Evolutionary conservation across 495 filamentous ascomycete genomes (phyloP).

Genomic region (Tuber aestivum): DNA sequence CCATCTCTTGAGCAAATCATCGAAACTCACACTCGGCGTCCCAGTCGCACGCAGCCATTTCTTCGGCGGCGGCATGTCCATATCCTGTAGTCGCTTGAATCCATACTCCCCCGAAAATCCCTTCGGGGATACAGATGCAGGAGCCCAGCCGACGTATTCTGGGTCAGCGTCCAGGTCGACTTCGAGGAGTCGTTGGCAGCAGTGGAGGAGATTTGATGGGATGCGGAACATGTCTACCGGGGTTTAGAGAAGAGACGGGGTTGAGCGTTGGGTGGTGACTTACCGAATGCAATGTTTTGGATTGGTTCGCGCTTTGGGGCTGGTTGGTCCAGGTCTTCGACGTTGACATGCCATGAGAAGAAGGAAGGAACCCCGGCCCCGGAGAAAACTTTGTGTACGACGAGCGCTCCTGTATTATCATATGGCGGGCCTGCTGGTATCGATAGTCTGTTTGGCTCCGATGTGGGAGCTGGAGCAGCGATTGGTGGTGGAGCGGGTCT

Average conservation of each 20-base stretch:
- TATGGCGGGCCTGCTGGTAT: not conserved
- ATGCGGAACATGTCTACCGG: not conserved
- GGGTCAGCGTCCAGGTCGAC: not conserved
- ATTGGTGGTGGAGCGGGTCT: not conserved
- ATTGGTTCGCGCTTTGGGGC: not conserved
- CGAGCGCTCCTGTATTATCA: not conserved
- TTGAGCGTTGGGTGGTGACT: not conserved
- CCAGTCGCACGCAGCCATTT: not conserved
- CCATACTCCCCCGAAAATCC: not conserved
- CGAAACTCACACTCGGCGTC: not conserved
- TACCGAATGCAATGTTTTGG: not conserved
- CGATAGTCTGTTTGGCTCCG: not conserved
- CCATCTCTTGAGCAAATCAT: conserved; percentile 1
- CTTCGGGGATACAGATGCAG: not conserved
- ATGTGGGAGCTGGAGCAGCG: not conserved
- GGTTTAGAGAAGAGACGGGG: not conserved
- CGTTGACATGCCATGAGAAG: not conserved
- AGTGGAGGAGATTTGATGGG: not conserved
- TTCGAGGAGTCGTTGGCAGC: not conserved
- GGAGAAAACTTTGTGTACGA: not conserved
- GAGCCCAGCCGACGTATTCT: not conserved
- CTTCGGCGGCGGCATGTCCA: not conserved
- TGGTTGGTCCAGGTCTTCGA: not conserved
- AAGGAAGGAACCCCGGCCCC: not conserved
- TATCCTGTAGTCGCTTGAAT: not conserved